Base-by-base conservation (phyloP, 768 basidiomycete genomes). In the Lactarius deliciosus region DNA sequence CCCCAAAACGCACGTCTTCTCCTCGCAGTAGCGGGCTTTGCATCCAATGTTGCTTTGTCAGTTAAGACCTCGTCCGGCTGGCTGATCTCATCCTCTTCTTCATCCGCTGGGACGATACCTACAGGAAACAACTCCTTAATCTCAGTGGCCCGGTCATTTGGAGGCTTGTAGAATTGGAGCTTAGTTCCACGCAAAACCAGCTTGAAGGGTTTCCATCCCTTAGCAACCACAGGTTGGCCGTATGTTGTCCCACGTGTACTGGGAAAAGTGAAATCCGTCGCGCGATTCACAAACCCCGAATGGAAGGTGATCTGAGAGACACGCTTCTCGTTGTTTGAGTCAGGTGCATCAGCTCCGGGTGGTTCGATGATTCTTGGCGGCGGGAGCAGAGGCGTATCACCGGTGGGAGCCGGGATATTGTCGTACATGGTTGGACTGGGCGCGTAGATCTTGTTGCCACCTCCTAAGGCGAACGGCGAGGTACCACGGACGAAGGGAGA, bases 181-280 rank as follows among this genome's bases (percentile, higher is more conserved):
- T 95, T 95, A 15, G 89, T 85, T 7, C 93, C 94, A 73, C 91
- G 89, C 32, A 96, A 78, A 70, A 92, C 89, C 55, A 89, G 81
- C 75, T 94, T 94, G 79, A 84, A 92, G 5, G 91, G 85, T 74
- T 94, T 95, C 94, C 94, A 96, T 0, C 86, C 86, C 70, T 92
- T 92, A 22, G 74, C 70, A 22, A 70, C 66, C 7, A 68, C 69
- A 10, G 71, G 61, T 16, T 66, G 66, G 20, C 72, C 73, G 30
- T 69, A 59, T 68, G 71, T 70, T 40, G 75, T 76, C 18, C 74
- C 66, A 40, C 74, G 74, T 30, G 69, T 71, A 69, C 74, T 64
- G 73, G 74, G 69, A 76, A 74, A 16, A 74, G 65, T 78, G 59
- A 86, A 84, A 15, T 83, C 82, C 18, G 77, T 74, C 40, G 88